Conservation (phyloP, 805 yeast genomes). For the Ogataea paraovalis region DNA sequence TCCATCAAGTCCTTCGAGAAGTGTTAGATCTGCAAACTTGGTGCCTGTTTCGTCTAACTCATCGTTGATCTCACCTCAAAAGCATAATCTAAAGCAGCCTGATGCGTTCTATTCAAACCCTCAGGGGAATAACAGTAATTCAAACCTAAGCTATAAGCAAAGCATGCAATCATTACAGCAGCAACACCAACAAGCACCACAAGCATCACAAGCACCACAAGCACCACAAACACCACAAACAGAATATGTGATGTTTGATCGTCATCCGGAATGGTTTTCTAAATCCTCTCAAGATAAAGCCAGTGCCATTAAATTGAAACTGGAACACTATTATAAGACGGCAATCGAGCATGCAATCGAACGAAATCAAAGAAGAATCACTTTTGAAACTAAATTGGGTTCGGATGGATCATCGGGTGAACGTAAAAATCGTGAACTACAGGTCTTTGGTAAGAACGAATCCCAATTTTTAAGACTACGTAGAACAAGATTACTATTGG, state of each 20-base stretch:
- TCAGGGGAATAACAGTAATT: slow-evolving; percentile 27
- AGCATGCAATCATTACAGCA: slow-evolving; percentile 9
- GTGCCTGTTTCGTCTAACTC: slow-evolving; percentile 30
- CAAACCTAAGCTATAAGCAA: slow-evolving; percentile 18
- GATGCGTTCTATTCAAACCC: slow-evolving; percentile 21
- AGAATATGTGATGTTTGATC: slow-evolving; percentile 67
- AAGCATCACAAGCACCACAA: not conserved
- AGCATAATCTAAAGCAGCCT: slow-evolving; percentile 13
- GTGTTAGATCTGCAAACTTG: slow-evolving; percentile 28
- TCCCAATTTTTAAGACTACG: slow-evolving; percentile 80
- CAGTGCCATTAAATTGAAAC: slow-evolving; percentile 72
- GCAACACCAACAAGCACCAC: slow-evolving; percentile 15
- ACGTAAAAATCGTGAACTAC: slow-evolving; percentile 75
- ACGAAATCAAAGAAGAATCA: slow-evolving; percentile 87
- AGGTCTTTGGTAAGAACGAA: slow-evolving; percentile 82
- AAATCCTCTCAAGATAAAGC: slow-evolving; percentile 77
- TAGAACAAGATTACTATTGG: slow-evolving; percentile 76
- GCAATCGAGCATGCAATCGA: slow-evolving; percentile 91
- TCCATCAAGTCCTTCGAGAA: slow-evolving; percentile 33
- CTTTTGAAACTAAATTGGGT: slow-evolving; percentile 68
- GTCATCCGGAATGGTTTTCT: slow-evolving; percentile 78
- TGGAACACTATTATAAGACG: slow-evolving; percentile 82
- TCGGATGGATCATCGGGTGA: slow-evolving; percentile 73
- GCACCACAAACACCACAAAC: slow-evolving; percentile 6
- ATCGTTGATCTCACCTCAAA: slow-evolving; percentile 27